Base-by-base conservation (phyloP, 495 filamentous ascomycete species). In the Hypoxylon fragiforme region DNA sequence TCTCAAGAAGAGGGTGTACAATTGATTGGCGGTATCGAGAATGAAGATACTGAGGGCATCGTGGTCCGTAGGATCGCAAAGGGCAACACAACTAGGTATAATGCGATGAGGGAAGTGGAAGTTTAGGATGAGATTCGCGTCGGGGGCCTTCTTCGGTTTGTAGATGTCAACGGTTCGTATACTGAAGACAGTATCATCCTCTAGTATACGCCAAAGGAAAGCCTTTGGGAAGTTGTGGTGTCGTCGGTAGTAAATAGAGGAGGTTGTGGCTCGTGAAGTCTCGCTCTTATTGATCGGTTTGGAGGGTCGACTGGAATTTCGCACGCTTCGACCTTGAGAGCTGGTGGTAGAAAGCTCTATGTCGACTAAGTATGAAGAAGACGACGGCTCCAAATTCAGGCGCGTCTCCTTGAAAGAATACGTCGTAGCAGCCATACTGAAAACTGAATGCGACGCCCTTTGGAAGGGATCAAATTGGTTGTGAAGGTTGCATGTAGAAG, bases 131-230 rank as follows among this genome's bases (percentile, higher is more conserved):
- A 88, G 81, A 42, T 86, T 86, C 63, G 91, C 86, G 58, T 82
- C 78, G 39, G 77, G 70, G 21, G 82, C 78, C 19, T 82, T 77
- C 14, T 80, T 76, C 41, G 83, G 77, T 67, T 88, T 92, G 28
- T 81, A 85, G 50, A 97, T 70, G 71, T 97, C 94, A 62, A 86
- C 83, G 26, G 84, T 85, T 68, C 89, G 87, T 44, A 98, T 77
- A 67, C 91, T 90, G 44, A 98, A 77, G 37, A 91, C 77, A 60
- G 82, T 88, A 63, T 84, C 84, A 62, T 86, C 84, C 64, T 95
- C 86, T 54, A 97, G 72, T 14, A 98, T 78, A 45, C 94, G 78
- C 92, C 95, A 98, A 16, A 96, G 78, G 60, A 97, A 91, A 64
- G 80, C 86, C 59, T 89, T 83, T 38, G 94, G 95, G 49, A 87